Evolutionary conservation across 2,329 filamentous ascomycete genomes (phyloP), one percentile per base, ranked within the genome.

Genomic region (Arthrobotrys entomopaga): DNA sequence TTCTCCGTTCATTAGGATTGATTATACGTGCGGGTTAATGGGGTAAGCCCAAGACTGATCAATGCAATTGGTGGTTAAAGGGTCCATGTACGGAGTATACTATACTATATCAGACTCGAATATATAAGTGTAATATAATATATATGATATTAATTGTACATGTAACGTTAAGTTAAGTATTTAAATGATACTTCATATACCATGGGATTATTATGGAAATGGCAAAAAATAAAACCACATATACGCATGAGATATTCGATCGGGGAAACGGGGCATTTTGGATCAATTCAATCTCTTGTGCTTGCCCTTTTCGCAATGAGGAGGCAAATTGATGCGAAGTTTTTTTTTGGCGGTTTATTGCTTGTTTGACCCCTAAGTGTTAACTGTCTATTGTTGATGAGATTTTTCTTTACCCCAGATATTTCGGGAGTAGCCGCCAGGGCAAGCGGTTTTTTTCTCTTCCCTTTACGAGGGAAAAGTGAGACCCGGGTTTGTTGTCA

Each of bases 371-470:
- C 38, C 40, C 40, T 53, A 43, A 49, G 11, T n/a, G 29, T n/a
- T 54, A 2, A 20, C 29, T 20, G 24, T 53, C 15, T 53, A 15
- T n/a, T 16, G 1, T 54, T 69, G 24, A 52, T 56, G 42, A 7
- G 6, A 34, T 34, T 34, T 34, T 34, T 34, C 46, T 63, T 64
- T 70, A 64, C 65, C 65, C 65, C 65, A 70, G 65, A 70, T 70
- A 64, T 70, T 59, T 61, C 65, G 65, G 65, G 65, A 64, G 65
- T 52, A 63, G 58, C 65, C 65, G 65, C 43, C 56, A 69, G 49
- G 56, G 56, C 56, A 52, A 69, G 57, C 54, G 65, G 56, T 52
- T 56, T 56, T 60, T 69, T 26, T 26, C 7, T 26, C 10, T 34
- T n/a, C n/a, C n/a, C n/a, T 34, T 34, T 34, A 10, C 49, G 29